These are phyloP conservation scores for Pugionium dolabratum DNA, from an alignment of 345 rosid species.

Conservation along the genomic window DNA sequence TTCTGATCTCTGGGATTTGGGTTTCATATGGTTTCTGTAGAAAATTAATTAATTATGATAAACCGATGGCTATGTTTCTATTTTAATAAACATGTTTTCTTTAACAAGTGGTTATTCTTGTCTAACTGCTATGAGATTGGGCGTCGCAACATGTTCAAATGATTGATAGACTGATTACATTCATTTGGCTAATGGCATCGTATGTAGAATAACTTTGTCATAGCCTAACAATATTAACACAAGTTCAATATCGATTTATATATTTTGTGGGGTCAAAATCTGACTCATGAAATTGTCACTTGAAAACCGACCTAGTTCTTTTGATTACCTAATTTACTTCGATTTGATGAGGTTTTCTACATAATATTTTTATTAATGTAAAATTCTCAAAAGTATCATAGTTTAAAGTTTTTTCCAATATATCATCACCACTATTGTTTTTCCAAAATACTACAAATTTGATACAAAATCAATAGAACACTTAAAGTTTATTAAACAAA, in stretches of 20 bases:
- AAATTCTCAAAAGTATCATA: too few species aligned
- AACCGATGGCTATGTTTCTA: not conserved
- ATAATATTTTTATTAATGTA: not conserved
- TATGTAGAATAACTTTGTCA: slow-evolving; percentile 11
- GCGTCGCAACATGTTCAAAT: slow-evolving; percentile 2
- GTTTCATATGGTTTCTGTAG: not conserved
- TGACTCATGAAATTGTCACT: slow-evolving; percentile 36
- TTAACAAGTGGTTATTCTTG: slow-evolving; percentile 7
- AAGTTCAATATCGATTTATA: slow-evolving; percentile 9
- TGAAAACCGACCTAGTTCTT: slow-evolving; percentile 25
- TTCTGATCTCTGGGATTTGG: slow-evolving; percentile 19
- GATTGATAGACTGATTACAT: not conserved
- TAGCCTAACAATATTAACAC: slow-evolving; percentile 15
- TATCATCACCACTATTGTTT: too few species aligned
- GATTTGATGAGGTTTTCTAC: slow-evolving; percentile 3
- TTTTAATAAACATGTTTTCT: not conserved
- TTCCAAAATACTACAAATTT: too few species aligned
- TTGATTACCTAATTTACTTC: slow-evolving; percentile 3
- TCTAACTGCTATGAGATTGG: not conserved
- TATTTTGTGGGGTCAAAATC: slow-evolving; percentile 30
- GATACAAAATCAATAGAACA: too few species aligned
- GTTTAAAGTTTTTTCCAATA: too few species aligned
- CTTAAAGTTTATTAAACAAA: too few species aligned
- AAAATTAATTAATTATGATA: slow-evolving; percentile 11
- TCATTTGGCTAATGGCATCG: slow-evolving; percentile 18